Percentiles rank a stretch among this genome's conserved stretches.
Evolutionary conservation across 768 basidiomycete species (phyloP).

Genomic region (Mycena epipterygia): DNA sequence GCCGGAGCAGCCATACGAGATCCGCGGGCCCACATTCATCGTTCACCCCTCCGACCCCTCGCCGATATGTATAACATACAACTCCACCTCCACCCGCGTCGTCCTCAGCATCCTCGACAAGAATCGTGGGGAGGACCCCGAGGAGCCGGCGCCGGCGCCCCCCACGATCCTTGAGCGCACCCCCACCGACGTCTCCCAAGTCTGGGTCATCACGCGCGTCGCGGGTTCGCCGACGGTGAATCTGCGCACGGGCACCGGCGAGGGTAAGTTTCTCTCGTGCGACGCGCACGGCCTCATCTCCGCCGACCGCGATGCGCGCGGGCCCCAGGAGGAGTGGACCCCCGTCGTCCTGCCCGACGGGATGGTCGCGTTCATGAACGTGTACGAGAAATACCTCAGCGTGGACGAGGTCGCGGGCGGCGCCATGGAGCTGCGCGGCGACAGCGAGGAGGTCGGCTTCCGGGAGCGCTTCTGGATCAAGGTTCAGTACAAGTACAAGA

Average conservation of each 20-base stretch:
- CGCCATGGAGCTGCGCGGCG: constrained; percentile 80
- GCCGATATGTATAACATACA: constrained; percentile 83
- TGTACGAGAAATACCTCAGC: constrained; percentile 90
- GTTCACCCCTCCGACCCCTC: constrained; percentile 85
- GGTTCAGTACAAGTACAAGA: constrained; percentile 91
- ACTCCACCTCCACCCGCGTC: constrained; percentile 80
- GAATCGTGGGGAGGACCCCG: constrained; percentile 52
- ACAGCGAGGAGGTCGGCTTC: constrained; percentile 89
- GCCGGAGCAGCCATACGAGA: constrained; percentile 77
- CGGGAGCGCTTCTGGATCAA: constrained; percentile 90
- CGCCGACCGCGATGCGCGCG: constrained; percentile 89
- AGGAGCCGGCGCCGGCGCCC: constrained; percentile 58
- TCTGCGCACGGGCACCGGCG: constrained; percentile 87
- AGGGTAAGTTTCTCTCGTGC: constrained; percentile 92
- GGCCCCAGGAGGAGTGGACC: constrained; percentile 95
- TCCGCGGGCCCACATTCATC: constrained; percentile 91
- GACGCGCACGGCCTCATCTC: constrained; percentile 89
- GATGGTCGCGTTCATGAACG: constrained; percentile 89
- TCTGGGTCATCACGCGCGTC: constrained; percentile 92
- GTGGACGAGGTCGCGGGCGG: constrained; percentile 93
- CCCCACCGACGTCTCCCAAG: constrained; percentile 88
- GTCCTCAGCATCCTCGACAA: constrained; percentile 76
- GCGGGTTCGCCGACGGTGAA: constrained; percentile 90
- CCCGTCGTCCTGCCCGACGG: constrained; percentile 86
- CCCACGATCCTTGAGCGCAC: constrained; percentile 70